Percentiles rank a stretch among this genome's conserved stretches.
Evolutionary conservation across 768 basidiomycete species (phyloP).

Genomic region (Sistotremastrum suecicum): DNA sequence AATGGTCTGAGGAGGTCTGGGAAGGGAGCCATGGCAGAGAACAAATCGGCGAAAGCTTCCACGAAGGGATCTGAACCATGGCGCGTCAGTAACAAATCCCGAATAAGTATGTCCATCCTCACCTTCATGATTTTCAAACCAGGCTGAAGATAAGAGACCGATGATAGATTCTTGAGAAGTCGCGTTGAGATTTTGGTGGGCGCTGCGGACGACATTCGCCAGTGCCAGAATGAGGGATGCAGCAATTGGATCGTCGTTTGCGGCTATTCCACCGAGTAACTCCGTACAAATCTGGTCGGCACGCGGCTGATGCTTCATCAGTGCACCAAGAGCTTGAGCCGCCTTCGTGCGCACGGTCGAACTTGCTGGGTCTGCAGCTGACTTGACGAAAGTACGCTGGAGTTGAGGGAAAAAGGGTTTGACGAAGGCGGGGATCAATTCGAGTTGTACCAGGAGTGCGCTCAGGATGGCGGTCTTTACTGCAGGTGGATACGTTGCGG

Average conservation of each 20-base stretch:
- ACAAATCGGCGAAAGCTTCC: constrained; percentile 46
- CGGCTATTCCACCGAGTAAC: constrained; percentile 45
- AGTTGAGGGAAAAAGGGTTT: constrained; percentile 98
- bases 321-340: constrained; percentile 68
- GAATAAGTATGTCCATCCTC: constrained; percentile 3
- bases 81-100: constrained; percentile 4
- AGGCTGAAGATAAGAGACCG: constrained; percentile 68
- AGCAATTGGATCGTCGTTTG: constrained; percentile 55
- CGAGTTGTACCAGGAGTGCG: constrained; percentile 75
- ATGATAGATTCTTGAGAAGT: constrained; percentile 58
- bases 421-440: constrained; percentile 75
- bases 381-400: constrained; percentile 93
- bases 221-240: constrained; percentile 66
- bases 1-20: constrained; percentile 51
- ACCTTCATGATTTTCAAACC: constrained; percentile 62
- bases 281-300: constrained; percentile 94
- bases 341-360: constrained; percentile 69
- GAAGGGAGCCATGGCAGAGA: constrained; percentile 48
- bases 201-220: constrained; percentile 58
- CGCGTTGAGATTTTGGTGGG: constrained; percentile 60
- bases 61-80: constrained; percentile 46
- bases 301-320: constrained; percentile 84
- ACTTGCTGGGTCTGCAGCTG: constrained; percentile 67
- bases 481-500: constrained; percentile 77
- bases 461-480: constrained; percentile 87